phyloP scores from a whole-genome alignment of 768 basidiomycete genomes.

The Boletellus emodensis region DNA sequence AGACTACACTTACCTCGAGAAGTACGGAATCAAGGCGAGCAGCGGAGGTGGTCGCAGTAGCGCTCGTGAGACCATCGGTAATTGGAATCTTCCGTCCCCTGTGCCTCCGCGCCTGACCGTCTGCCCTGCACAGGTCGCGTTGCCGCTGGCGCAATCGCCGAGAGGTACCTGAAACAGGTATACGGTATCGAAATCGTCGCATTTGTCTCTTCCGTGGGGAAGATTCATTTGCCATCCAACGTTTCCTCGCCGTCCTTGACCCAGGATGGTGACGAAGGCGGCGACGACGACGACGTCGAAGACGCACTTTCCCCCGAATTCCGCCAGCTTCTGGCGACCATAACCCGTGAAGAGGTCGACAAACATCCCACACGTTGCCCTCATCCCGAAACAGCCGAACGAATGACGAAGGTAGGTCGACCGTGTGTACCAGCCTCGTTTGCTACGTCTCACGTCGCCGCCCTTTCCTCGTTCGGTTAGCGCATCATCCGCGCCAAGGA shows the following conservation, averaged over 20 bases:
- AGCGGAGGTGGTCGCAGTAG: conserved; percentile 93
- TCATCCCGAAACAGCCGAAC: conserved; percentile 80
- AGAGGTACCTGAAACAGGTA: conserved; percentile 84
- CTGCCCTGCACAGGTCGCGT: conserved; percentile 65
- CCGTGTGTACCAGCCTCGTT: not conserved
- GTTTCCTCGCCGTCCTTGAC: conserved; percentile 39
- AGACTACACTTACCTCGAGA: conserved; percentile 96
- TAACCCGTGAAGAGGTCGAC: conserved; percentile 89
- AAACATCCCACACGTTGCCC: conserved; percentile 85
- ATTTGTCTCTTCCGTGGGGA: conserved; percentile 95
- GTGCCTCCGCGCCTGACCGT: conserved; percentile 2
- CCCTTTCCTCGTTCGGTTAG: conserved; percentile 37
- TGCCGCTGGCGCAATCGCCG: conserved; percentile 97
- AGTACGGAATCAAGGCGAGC: conserved; percentile 96
- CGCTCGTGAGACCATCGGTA: conserved; percentile 95
- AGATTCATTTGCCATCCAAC: conserved; percentile 70
- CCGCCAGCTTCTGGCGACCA: conserved; percentile 65
- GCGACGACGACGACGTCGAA: conserved; percentile 53
- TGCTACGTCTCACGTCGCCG: conserved; percentile 35
- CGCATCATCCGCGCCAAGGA: conserved; percentile 93
- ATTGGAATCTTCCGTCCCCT: conserved; percentile 9
- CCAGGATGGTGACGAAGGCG: conserved; percentile 50
- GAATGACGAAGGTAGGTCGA: conserved; percentile 74
- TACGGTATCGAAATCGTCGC: conserved; percentile 94
- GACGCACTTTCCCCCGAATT: conserved; percentile 86